phyloP scores from a whole-genome alignment of 495 filamentous ascomycete species.

The Platismatia glauca region DNA sequence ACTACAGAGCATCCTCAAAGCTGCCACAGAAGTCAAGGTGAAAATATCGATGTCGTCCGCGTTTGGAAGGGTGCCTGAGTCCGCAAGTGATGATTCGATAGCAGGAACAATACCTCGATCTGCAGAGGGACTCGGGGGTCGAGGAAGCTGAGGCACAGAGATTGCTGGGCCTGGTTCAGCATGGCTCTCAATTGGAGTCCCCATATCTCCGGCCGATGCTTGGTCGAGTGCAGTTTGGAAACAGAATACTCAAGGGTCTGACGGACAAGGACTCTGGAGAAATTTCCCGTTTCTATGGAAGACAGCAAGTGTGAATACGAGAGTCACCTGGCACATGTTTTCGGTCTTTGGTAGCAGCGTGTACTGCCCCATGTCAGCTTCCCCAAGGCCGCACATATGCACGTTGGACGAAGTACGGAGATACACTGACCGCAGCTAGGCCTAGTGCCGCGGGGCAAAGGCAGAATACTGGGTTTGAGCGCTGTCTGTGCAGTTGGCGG shows the following conservation, averaged over 20 bases:
- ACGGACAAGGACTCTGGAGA: background rate
- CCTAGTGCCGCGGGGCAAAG: background rate
- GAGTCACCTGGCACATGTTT: background rate
- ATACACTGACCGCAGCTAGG: background rate
- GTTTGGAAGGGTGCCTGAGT: slow-evolving; percentile 15
- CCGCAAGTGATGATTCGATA: slow-evolving; percentile 15
- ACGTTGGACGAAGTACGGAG: background rate
- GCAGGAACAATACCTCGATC: slow-evolving; percentile 20
- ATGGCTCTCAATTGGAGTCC: slow-evolving; percentile 1
- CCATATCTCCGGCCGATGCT: background rate
- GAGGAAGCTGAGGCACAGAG: slow-evolving; percentile 18
- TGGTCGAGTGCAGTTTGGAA: background rate
- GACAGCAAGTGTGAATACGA: background rate
- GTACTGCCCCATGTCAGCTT: background rate
- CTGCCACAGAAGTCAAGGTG: slow-evolving; percentile 59
- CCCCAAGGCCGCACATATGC: background rate
- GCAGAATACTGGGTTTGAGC: background rate
- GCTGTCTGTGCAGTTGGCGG: background rate
- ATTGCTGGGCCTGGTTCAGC: background rate
- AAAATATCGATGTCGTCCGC: slow-evolving; percentile 50
- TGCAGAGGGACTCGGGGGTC: slow-evolving; percentile 26
- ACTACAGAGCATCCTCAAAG: slow-evolving; percentile 68
- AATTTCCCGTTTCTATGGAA: background rate
- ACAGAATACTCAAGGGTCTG: background rate
- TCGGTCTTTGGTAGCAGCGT: background rate